These are phyloP conservation scores for Cryptococcus jaspeensis DNA, from an alignment of 1,284 basidiomycete species.

Conservation along the genomic window DNA sequence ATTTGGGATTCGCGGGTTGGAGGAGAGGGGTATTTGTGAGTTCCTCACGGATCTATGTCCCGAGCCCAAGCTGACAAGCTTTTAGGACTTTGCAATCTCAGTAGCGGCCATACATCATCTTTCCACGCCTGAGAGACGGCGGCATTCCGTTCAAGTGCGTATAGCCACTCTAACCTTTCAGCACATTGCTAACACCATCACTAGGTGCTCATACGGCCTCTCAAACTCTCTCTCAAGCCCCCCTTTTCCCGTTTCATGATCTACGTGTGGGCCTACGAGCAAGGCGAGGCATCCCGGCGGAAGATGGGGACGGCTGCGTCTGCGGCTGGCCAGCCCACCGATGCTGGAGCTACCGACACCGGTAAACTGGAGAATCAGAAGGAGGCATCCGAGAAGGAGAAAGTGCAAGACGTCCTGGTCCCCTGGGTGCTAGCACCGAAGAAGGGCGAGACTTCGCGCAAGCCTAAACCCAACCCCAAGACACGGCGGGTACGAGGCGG, in stretches of 20 bases:
- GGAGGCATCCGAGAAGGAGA: slow-evolving; percentile 5
- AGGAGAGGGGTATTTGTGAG: slow-evolving; percentile 72
- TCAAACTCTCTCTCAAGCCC: slow-evolving; percentile 55
- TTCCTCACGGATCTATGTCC: slow-evolving; percentile 17
- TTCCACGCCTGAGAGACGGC: slow-evolving; percentile 70
- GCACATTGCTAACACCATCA: neutral
- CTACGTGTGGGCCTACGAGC: slow-evolving; percentile 98
- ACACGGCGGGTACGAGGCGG: too few relatives aligned
- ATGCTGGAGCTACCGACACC: neutral
- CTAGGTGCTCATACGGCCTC: slow-evolving; percentile 57
- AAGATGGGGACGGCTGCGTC: slow-evolving; percentile 55
- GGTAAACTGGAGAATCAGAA: neutral
- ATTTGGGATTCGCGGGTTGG: slow-evolving; percentile 66
- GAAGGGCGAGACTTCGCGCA: slow-evolving; percentile 5
- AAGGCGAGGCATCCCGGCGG: slow-evolving; percentile 77
- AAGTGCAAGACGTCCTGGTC: slow-evolving; percentile 65
- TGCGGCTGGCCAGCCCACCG: neutral
- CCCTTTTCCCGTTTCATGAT: slow-evolving; percentile 74
- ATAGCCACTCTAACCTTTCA: neutral
- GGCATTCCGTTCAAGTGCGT: slow-evolving; percentile 67
- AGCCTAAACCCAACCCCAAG: neutral
- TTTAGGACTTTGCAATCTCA: slow-evolving; percentile 87
- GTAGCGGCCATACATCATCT: slow-evolving; percentile 95
- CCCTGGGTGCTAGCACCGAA: slow-evolving; percentile 60
- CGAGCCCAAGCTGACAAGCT: too few relatives aligned